Evolutionary conservation across 208 protist genomes (phyloP).

Genomic region (Acanthamoeba triangularis): DNA sequence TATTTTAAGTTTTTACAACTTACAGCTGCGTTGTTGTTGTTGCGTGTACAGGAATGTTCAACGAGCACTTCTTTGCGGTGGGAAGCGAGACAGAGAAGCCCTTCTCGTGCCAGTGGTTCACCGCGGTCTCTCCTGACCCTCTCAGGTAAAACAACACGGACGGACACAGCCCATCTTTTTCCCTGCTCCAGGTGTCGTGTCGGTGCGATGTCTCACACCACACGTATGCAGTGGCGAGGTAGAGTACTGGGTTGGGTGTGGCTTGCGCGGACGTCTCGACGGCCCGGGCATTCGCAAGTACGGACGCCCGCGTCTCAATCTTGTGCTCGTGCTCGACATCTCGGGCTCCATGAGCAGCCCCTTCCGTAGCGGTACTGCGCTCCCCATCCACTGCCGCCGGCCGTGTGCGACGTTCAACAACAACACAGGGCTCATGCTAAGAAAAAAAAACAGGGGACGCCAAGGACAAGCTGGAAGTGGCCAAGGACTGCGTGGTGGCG

Average conservation of each 20-base stretch:
- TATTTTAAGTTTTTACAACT: too few relatives aligned
- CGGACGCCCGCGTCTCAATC: not conserved
- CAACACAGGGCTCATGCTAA: not conserved
- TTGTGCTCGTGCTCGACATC: not conserved
- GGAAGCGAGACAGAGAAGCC: not conserved
- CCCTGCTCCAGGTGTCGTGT: too few relatives aligned
- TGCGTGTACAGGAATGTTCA: not conserved
- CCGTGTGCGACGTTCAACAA: too few relatives aligned
- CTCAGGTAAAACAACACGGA: not conserved
- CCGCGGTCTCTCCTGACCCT: not conserved
- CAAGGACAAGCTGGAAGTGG: not conserved
- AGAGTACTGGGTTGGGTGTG: not conserved
- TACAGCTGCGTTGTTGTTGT: too few relatives aligned
- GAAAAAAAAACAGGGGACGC: not conserved
- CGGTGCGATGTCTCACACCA: too few relatives aligned
- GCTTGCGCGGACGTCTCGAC: not conserved
- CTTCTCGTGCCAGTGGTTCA: conserved; percentile 8
- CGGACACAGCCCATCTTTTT: not conserved
- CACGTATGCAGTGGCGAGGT: not conserved
- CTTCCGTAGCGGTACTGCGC: not conserved
- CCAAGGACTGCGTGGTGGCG: not conserved
- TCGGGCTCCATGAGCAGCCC: not conserved
- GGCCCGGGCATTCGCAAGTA: not conserved
- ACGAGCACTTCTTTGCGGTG: not conserved
- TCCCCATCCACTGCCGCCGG: not conserved